Evolutionary conservation across 225 moss, liverwort and hornwort species (phyloP).

Genomic region (Rhytidiadelphus loreus): DNA sequence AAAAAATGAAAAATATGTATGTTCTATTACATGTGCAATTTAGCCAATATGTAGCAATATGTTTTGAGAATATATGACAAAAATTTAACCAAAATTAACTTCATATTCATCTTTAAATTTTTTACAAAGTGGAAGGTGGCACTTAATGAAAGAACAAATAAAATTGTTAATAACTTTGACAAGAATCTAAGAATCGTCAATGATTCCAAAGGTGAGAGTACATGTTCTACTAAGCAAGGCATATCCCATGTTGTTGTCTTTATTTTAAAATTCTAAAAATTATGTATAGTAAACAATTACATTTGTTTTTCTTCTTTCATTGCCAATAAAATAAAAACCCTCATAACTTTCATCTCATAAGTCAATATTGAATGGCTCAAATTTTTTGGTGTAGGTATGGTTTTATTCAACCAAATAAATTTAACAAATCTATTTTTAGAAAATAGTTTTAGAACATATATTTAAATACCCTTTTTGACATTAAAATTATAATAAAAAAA

Average conservation of each 20-base stretch:
- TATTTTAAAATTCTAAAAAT: neutral
- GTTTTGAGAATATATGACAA: neutral
- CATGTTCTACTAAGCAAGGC: neutral
- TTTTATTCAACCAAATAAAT: neutral
- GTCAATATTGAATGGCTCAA: neutral
- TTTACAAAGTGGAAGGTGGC: neutral
- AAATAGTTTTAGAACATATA: fast-evolving
- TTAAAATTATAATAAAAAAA: neutral
- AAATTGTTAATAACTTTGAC: neutral
- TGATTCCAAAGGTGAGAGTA: neutral
- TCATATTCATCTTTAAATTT: neutral
- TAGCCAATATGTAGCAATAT: neutral
- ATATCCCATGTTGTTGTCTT: neutral
- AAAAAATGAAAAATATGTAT: neutral
- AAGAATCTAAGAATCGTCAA: neutral
- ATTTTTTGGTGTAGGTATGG: neutral
- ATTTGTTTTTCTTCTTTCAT: neutral
- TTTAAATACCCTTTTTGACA: neutral
- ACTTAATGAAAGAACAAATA: neutral
- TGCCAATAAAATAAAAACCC: neutral
- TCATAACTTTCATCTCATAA: neutral
- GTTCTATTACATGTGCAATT: neutral
- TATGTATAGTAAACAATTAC: neutral
- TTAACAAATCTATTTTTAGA: neutral
- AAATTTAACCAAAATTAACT: neutral